phyloP scores from a whole-genome alignment of 768 basidiomycete genomes.

The Trametes villosa region DNA sequence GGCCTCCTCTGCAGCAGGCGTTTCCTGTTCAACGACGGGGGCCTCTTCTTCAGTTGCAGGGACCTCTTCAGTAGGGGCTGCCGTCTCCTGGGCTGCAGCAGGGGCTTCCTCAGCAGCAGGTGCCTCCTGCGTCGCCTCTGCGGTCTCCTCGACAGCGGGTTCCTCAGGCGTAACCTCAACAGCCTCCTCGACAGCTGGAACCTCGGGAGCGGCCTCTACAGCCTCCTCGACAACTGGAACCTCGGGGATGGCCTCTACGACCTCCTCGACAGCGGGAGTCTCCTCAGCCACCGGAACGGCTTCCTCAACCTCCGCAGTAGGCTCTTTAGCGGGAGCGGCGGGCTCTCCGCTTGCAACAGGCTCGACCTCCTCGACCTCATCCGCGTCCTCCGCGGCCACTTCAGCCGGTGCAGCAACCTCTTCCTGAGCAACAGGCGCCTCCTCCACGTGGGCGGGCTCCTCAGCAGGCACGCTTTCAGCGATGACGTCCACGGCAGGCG shows the following conservation, averaged over 20 bases:
- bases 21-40: background rate
- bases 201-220: background rate
- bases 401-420: background rate
- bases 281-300: constrained; percentile 5
- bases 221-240: background rate
- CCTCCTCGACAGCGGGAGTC: background rate
- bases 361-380: too few relatives aligned
- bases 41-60: constrained; percentile 2
- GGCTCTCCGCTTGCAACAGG: background rate
- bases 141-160: background rate
- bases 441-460: background rate
- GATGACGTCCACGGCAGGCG: background rate
- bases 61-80: background rate
- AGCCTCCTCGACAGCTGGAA: background rate
- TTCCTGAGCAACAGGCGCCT: background rate
- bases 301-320: background rate
- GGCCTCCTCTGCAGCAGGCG: background rate
- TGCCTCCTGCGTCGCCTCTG: too few relatives aligned
- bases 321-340: background rate
- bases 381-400: too few relatives aligned
- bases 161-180: background rate
- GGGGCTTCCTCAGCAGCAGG: background rate
- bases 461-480: background rate
- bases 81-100: background rate
- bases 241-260: background rate